Evolutionary conservation across 2,329 filamentous ascomycete genomes (phyloP).

Genomic region (Trichoderma koningiopsis): DNA sequence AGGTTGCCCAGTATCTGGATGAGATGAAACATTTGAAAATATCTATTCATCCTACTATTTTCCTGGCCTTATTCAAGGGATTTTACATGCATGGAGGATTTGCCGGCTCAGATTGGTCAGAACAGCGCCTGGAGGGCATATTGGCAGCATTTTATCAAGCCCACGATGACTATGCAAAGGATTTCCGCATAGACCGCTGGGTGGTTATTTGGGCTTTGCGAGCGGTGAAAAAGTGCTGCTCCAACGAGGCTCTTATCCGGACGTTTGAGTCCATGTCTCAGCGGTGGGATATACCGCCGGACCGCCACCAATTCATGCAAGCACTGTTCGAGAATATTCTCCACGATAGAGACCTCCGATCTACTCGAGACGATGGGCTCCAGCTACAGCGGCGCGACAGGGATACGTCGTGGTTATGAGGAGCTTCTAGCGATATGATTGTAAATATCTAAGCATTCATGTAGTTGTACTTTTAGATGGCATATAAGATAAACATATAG

Average conservation of each 20-base stretch:
- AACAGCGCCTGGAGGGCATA: slow-evolving; percentile 65
- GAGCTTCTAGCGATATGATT: slow-evolving; percentile 11
- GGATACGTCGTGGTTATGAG: slow-evolving; percentile 37
- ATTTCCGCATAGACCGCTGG: slow-evolving; percentile 60
- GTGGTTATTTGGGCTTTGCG: slow-evolving; percentile 61
- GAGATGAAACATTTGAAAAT: slow-evolving; percentile 77
- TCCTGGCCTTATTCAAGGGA: slow-evolving; percentile 78
- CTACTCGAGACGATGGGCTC: slow-evolving; percentile 33
- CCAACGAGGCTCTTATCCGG: slow-evolving; percentile 52
- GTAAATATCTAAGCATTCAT: slow-evolving; percentile 4
- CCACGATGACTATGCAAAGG: slow-evolving; percentile 49
- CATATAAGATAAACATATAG: slow-evolving; percentile 5
- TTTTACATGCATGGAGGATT: slow-evolving; percentile 73
- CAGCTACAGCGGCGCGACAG: slow-evolving; percentile 34
- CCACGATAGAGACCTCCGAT: slow-evolving; percentile 38
- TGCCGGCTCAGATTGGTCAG: slow-evolving; percentile 69
- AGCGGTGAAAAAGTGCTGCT: slow-evolving; percentile 65
- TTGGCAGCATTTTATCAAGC: slow-evolving; percentile 65
- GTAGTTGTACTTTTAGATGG: slow-evolving; percentile 9
- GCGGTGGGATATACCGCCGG: slow-evolving; percentile 50
- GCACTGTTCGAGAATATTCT: slow-evolving; percentile 49
- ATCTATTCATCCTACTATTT: slow-evolving; percentile 73
- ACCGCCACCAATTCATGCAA: slow-evolving; percentile 51
- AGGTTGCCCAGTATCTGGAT: slow-evolving; percentile 69
- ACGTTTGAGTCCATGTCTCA: slow-evolving; percentile 55